These are phyloP conservation scores for Aspergillus bertholletiae DNA, from an alignment of 495 filamentous ascomycete genomes.

Conservation along the genomic window DNA sequence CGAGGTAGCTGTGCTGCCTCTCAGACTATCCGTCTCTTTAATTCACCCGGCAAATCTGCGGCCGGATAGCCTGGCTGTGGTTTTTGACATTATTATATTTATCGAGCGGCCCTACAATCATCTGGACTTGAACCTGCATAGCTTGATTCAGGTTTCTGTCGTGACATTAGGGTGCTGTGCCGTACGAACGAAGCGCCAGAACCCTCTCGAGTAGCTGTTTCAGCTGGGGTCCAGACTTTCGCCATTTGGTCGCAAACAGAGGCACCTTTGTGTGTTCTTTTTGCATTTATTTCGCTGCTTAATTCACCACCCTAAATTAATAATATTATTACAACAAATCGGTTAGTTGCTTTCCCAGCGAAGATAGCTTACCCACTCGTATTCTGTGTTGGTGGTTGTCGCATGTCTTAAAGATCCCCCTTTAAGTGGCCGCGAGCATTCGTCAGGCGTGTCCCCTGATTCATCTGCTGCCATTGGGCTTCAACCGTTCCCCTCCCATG, in stretches of 20 bases:
- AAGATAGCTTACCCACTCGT: neutral
- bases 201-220: neutral
- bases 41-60: neutral
- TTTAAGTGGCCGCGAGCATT: neutral
- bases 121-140: neutral
- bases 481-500: neutral
- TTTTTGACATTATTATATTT: neutral
- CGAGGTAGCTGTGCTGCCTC: neutral
- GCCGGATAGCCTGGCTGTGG: neutral
- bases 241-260: neutral
- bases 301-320: neutral
- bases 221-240: neutral
- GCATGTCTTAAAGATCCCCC: neutral
- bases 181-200: neutral
- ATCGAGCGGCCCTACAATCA: neutral
- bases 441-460: constrained; percentile 1
- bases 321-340: neutral
- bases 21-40: neutral
- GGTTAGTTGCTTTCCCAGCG: constrained; percentile 1
- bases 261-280: neutral
- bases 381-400: neutral
- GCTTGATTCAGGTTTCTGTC: neutral
- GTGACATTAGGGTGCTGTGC: neutral
- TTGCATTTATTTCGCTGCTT: neutral
- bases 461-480: neutral